Conservation (phyloP, 2,329 filamentous ascomycete species). For the Coleophoma eucalyptorum region DNA sequence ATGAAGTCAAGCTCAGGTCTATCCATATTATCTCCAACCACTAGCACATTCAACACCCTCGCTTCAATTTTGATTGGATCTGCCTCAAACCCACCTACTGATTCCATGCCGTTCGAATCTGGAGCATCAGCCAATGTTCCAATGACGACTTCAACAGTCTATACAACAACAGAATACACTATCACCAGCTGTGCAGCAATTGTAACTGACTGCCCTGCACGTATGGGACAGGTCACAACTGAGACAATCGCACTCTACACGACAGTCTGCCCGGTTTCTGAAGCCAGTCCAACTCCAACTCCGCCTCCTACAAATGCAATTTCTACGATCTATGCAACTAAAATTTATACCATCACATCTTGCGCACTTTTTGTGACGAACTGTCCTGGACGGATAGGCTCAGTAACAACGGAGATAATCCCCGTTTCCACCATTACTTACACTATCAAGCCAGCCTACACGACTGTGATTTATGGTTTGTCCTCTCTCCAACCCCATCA, state of each 20-base stretch:
- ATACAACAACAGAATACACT: constrained; percentile 1
- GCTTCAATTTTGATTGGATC: background rate
- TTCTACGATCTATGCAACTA: constrained; percentile 9
- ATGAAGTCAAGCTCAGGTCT: background rate
- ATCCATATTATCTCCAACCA: background rate
- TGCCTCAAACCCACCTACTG: background rate
- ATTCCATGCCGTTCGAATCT: background rate
- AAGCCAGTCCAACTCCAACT: background rate
- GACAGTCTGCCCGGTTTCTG: constrained; percentile 26
- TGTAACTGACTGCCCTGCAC: constrained; percentile 2
- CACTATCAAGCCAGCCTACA: constrained; percentile 19
- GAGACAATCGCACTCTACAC: constrained; percentile 23
- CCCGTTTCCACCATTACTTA: constrained; percentile 26
- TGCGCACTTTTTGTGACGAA: constrained; percentile 17
- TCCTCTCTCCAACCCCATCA: background rate
- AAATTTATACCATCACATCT: constrained; percentile 4
- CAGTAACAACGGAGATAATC: constrained; percentile 18
- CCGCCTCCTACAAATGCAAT: background rate
- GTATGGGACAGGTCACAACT: constrained; percentile 21
- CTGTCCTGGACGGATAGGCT: constrained; percentile 12
- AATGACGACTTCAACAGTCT: constrained; percentile 2
- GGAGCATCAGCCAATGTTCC: background rate
- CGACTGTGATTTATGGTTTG: constrained; percentile 14
- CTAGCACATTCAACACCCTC: background rate
- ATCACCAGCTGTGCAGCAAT: constrained; percentile 2